phyloP scores from a whole-genome alignment of 768 basidiomycete species.

The Trametes gibbosa region DNA sequence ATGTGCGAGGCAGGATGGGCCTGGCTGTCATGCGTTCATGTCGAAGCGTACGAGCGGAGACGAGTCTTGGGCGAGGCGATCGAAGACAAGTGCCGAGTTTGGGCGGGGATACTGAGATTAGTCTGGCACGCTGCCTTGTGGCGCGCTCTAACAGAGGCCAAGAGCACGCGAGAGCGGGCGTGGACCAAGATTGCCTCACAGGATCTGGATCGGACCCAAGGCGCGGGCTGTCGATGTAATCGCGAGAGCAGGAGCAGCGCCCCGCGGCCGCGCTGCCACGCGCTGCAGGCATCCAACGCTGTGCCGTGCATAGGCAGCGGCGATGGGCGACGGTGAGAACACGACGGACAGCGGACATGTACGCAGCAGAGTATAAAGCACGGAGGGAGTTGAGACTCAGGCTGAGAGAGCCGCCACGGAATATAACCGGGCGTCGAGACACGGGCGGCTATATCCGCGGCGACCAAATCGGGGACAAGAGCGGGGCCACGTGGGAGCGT shows the following conservation, averaged over 20 bases:
- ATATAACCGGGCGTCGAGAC: conserved; percentile 2
- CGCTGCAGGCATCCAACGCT: background rate
- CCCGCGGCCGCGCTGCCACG: background rate
- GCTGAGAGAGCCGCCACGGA: background rate
- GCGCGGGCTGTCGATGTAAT: background rate
- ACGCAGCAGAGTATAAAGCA: background rate
- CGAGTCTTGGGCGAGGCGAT: background rate
- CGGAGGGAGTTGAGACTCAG: too few species aligned
- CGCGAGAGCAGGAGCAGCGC: background rate
- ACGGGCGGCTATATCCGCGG: background rate
- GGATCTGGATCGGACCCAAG: background rate
- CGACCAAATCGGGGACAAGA: conserved; percentile 17
- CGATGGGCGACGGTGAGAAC: background rate
- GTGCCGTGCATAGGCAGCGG: background rate
- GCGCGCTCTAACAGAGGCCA: background rate
- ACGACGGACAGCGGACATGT: background rate
- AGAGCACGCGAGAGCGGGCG: background rate
- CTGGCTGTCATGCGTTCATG: too few species aligned
- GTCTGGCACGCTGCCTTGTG: background rate
- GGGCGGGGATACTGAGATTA: background rate
- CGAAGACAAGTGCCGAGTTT: background rate
- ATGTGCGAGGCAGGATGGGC: too few species aligned
- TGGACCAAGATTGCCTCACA: background rate
- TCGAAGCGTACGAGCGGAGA: too few species aligned
- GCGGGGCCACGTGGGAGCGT: conserved; percentile 17